Conservation (phyloP, 176 grass and related monocot species). For the Puccinellia tenuiflora region DNA sequence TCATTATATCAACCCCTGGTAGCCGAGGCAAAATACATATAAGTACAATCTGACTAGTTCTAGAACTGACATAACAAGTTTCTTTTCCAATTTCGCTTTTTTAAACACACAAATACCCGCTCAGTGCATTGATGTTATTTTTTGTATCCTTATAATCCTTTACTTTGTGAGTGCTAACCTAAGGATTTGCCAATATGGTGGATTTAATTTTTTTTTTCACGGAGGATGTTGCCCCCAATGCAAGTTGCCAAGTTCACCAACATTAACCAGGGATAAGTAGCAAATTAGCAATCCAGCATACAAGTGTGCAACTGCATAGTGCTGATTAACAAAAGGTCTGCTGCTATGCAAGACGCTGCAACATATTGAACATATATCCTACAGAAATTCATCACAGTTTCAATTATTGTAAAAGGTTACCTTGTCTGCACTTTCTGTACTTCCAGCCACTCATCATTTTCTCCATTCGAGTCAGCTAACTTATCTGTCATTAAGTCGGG, state of each 20-base stretch:
- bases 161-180: not conserved
- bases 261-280: not conserved
- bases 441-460: constrained; percentile 66
- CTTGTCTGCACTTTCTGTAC: constrained; percentile 57
- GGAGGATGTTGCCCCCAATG: not conserved
- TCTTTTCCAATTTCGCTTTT: not conserved
- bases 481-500: constrained; percentile 28
- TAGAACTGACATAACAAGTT: not conserved
- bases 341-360: not conserved
- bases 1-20: not conserved
- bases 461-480: constrained; percentile 30
- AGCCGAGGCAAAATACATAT: not conserved
- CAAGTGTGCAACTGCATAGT: not conserved
- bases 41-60: not conserved
- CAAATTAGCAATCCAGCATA: not conserved
- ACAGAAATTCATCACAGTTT: not conserved
- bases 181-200: not conserved
- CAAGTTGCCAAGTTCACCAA: not conserved
- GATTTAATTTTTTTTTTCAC: constrained; percentile 2
- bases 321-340: not conserved
- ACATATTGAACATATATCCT: not conserved
- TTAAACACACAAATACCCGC: not conserved
- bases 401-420: constrained; percentile 26
- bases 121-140: not conserved
- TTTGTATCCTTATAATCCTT: not conserved